Evolutionary conservation across 1,284 basidiomycete genomes (phyloP), one percentile per base, ranked within the genome.

Genomic region (Peniophora sp.): DNA sequence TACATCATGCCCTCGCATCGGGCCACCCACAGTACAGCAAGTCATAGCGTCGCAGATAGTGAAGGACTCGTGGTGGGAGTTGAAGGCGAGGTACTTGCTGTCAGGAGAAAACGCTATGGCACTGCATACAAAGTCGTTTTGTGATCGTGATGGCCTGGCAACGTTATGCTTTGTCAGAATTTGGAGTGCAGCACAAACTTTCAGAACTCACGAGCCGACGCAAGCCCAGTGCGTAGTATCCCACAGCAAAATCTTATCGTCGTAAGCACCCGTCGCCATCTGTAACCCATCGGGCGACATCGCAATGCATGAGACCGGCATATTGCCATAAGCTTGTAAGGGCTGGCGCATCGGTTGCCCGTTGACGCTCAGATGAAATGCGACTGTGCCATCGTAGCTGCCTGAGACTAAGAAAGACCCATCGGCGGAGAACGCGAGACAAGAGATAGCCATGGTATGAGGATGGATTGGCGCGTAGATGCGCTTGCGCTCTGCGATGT

Each of bases 361-460:
- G 11, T 32, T 59, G 35, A 50, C 20, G 16, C 55, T 35, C 51
- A 61, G 52, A 62, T 64, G 65, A 3, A 66, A 49, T 6, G 52
- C 39, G 10, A 66, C 52, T 2, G 59, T 63, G 6, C 52, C 22
- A 44, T 67, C 66, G 34, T 53, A 46, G 14, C 61, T 61, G 23
- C 63, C 59, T 27, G 64, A 65, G 1, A 58, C 61, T n/a, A 68
- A 53, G 17, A 53, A 49, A 2, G 34, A 50, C 35, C 58, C 51
- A 58, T 57, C 51, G 48, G 60, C 38, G 3, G 55, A 56, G 38
- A 53, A 56, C 1, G 51, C 48, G 25, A 58, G 39, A n/a, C 51
- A 46, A 11, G 27, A 17, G 14, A 56, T 39, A 11, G 23, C 12
- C 24, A 43, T 38, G 10, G 38, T 47, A 47, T 54, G 55, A 2